These are phyloP conservation scores for Plasmodium sp. DNA, from an alignment of 169 alveolate genomes.

Conservation along the genomic window DNA sequence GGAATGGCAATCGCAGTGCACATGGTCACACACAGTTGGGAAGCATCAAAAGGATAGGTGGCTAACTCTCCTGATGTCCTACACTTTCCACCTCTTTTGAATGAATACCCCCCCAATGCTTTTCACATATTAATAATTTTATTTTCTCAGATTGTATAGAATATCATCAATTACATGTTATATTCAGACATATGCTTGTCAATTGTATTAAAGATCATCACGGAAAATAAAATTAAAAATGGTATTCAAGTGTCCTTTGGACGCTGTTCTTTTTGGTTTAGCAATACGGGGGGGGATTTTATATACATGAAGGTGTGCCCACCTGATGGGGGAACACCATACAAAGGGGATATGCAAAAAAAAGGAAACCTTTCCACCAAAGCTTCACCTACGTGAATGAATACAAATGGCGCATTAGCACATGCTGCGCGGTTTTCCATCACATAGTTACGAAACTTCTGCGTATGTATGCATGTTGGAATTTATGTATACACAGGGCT, in stretches of 20 bases:
- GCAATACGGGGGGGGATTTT: background rate
- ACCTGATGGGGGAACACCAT: background rate
- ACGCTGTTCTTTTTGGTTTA: background rate
- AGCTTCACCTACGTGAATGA: background rate
- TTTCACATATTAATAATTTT: conserved; percentile 19
- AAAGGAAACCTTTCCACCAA: background rate
- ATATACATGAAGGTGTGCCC: background rate
- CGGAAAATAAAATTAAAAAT: conserved; percentile 33
- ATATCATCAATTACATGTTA: conserved; percentile 24
- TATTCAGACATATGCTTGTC: conserved; percentile 79
- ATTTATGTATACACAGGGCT: background rate
- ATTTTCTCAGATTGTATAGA: conserved; percentile 70
- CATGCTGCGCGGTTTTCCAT: background rate
- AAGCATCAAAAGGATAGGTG: background rate
- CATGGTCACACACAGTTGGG: background rate
- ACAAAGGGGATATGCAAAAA: background rate
- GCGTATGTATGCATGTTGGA: background rate
- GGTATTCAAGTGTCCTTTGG: background rate
- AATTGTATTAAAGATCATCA: conserved; percentile 37
- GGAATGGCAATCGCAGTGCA: background rate
- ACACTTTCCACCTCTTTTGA: background rate
- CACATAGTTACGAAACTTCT: background rate
- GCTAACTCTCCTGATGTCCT: background rate
- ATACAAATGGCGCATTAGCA: background rate
- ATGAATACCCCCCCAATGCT: background rate